Base-by-base conservation (phyloP, 768 basidiomycete species). In the Mycena belliarum region DNA sequence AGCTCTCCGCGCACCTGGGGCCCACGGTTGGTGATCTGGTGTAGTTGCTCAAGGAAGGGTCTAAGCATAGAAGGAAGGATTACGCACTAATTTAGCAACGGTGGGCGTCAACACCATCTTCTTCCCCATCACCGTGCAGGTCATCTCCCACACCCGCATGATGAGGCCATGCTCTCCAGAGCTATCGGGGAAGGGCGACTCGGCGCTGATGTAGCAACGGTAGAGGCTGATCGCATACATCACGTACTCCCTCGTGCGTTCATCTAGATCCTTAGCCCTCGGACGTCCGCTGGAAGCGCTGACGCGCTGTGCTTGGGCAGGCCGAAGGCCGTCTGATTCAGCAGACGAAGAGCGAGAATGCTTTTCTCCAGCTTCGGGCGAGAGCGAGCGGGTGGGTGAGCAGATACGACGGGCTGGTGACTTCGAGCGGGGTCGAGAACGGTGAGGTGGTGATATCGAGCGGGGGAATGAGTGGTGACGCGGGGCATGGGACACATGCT, bases 1-100 rank as follows among this genome's bases (percentile, higher is more conserved):
- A 65, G 54, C 45, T 67, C 65, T 6, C 68, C 63, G 6, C 63
- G 61, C 20, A 65, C 49, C 33, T 70, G 69, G 2, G 59, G 51
- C 1, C 63, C 66, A 28, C 65, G 64, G 14, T 46, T 33, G 9
- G 59, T 23, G 28, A 65, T 61, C 62, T 65, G 23, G 40, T n/a
- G n/a, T n/a, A n/a, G n/a, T n/a, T n/a, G n/a, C n/a, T 10, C 14
- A n/a, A 12, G 3, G 8, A 15, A 38, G 29, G 24, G 49, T 37
- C 8, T 41, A 18, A 20, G 6, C 44, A 25, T n/a, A 1, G 11
- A 46, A 5, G 9, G 18, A 3, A 37, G 35, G 43, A 56, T 23
- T 35, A 15, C 54, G 4, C 47, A 69, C 66, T 15, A 68, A 43
- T 49, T 66, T 69, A 1, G 51, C 55, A 24, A 68, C 51, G 15